These are phyloP conservation scores for Stachybotrys chartarum DNA, from an alignment of 2,329 filamentous ascomycete genomes.

Conservation along the genomic window DNA sequence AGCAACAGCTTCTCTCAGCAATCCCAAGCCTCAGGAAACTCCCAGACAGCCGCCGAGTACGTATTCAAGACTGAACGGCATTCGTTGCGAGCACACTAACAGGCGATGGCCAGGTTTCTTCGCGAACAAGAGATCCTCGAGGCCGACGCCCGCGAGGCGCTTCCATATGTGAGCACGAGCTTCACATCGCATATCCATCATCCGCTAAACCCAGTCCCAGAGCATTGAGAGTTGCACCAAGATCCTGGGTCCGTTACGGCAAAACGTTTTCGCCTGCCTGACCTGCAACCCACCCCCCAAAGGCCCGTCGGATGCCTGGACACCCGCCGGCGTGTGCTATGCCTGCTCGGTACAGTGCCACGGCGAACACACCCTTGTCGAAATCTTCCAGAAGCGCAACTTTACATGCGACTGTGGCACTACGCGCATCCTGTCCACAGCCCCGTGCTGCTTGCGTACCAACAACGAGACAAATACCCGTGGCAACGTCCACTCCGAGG, in stretches of 20 bases:
- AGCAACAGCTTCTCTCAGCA: constrained; percentile 53
- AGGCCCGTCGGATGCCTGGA: constrained; percentile 42
- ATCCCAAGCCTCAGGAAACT: constrained; percentile 50
- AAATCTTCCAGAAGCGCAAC: constrained; percentile 91
- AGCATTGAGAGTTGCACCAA: constrained; percentile 93
- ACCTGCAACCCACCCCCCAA: constrained; percentile 82
- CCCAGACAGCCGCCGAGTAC: constrained; percentile 68
- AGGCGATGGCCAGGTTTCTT: constrained; percentile 59
- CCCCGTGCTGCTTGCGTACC: constrained; percentile 68
- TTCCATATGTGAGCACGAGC: constrained; percentile 67
- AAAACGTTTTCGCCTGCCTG: constrained; percentile 85
- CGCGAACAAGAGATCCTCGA: constrained; percentile 84
- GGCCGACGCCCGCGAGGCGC: constrained; percentile 86
- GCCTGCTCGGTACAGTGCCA: constrained; percentile 96
- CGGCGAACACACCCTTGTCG: constrained; percentile 88
- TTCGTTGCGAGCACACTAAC: neutral
- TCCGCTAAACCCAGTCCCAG: constrained; percentile 31
- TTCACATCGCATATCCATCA: neutral
- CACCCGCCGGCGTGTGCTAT: constrained; percentile 81
- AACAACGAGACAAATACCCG: constrained; percentile 68
- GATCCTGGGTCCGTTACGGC: constrained; percentile 78
- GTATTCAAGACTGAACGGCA: constrained; percentile 5
- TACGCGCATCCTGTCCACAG: constrained; percentile 62
- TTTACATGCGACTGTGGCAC: constrained; percentile 97
- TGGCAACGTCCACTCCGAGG: constrained; percentile 69